Percentiles rank a stretch among this genome's conserved stretches.
Conservation (phyloP, 441 rosid genomes). For the Geranium incanum region DNA sequence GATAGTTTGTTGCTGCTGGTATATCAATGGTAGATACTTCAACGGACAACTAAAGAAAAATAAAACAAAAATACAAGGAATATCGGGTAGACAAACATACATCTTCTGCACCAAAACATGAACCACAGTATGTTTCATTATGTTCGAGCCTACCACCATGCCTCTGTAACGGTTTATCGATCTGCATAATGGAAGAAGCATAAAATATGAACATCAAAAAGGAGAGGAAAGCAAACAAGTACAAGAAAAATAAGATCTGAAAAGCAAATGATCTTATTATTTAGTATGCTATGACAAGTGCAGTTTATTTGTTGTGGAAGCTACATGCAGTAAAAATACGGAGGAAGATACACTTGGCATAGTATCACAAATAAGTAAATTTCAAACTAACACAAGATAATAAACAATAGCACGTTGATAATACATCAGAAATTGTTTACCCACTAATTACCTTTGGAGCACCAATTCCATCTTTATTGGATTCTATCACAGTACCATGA, state of each 20-base stretch:
- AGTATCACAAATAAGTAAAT: background rate
- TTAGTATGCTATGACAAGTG: too few relatives aligned
- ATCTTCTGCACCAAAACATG: conserved; percentile 82
- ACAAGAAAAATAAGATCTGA: background rate
- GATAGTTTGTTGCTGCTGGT: background rate
- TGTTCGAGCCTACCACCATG: conserved; percentile 97
- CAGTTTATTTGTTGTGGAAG: background rate
- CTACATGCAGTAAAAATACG: background rate
- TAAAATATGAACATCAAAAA: background rate
- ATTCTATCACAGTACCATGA: conserved; percentile 41
- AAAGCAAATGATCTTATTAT: too few relatives aligned
- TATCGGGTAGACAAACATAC: conserved; percentile 33
- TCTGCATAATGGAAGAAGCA: conserved; percentile 35
- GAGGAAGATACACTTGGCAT: background rate
- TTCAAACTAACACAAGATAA: background rate
- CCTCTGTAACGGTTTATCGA: conserved; percentile 82
- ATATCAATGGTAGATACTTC: background rate
- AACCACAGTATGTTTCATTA: conserved; percentile 89
- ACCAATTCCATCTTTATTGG: conserved; percentile 45
- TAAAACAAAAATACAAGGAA: background rate
- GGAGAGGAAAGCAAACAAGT: conserved; percentile 1
- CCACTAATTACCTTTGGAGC: conserved; percentile 40
- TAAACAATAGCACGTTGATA: background rate
- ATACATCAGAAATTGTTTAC: background rate
- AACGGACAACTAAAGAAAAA: background rate